Conservation (phyloP, 768 basidiomycete genomes). For the Kwoniella pini region DNA sequence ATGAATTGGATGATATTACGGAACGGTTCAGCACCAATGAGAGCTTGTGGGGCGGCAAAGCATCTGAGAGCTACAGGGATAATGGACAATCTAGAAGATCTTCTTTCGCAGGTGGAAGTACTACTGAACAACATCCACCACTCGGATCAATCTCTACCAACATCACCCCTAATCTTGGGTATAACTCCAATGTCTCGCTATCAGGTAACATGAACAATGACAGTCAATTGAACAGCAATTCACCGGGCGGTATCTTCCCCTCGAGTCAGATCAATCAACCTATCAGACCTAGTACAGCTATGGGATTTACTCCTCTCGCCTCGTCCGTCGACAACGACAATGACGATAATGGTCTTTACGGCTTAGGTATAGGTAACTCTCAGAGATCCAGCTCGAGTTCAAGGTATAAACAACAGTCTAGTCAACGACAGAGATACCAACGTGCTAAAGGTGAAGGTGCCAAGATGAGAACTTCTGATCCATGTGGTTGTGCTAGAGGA, state of each 20-base stretch:
- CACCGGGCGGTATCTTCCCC: slow-evolving; percentile 5
- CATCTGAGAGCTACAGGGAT: slow-evolving; percentile 27
- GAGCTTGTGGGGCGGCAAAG: neutral
- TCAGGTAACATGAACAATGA: no score
- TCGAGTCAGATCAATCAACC: slow-evolving; percentile 10
- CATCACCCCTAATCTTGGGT: neutral
- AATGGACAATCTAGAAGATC: slow-evolving; percentile 31
- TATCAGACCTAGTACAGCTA: slow-evolving; percentile 24
- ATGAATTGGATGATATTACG: slow-evolving; percentile 50
- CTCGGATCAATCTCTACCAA: neutral
- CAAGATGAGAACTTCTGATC: slow-evolving; percentile 57
- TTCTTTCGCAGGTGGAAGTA: slow-evolving; percentile 23
- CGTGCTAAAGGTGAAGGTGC: slow-evolving; percentile 6
- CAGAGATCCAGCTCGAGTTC: neutral
- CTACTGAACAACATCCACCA: slow-evolving; percentile 15
- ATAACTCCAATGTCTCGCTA: neutral
- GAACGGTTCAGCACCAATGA: neutral
- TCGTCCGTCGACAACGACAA: neutral
- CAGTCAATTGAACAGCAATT: neutral
- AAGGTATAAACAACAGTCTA: no score
- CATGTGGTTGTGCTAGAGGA: slow-evolving; percentile 71
- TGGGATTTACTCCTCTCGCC: slow-evolving; percentile 18
- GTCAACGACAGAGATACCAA: no score
- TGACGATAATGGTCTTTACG: neutral
- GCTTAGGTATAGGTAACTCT: slow-evolving; percentile 4